A percentile compares a stretch with the other conserved stretches of the same genome.
phyloP scores from a whole-genome alignment of 1,284 basidiomycete species.

The Cutaneotrichosporon sp. region DNA sequence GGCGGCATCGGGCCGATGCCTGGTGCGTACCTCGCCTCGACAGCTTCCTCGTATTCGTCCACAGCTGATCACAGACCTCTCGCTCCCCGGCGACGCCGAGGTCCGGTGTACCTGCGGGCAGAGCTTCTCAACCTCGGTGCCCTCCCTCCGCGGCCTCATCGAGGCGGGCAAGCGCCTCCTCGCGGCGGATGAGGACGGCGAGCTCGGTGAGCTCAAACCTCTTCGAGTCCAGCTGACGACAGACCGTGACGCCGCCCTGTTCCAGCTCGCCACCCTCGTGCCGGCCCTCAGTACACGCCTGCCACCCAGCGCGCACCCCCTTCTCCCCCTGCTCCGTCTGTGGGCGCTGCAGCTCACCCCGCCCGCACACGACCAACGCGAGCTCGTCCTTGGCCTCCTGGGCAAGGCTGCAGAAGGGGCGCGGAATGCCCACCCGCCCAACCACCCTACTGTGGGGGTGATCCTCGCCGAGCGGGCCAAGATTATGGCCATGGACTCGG shows the following conservation, averaged over 20 bases:
- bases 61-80: slow-evolving; percentile 22
- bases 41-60: too few species aligned
- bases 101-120: slow-evolving; percentile 58
- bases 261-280: slow-evolving; percentile 64
- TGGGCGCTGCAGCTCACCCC: slow-evolving; percentile 51
- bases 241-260: slow-evolving; percentile 60
- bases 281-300: slow-evolving; percentile 67
- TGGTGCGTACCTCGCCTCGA: slow-evolving; percentile 20
- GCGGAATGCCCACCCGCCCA: slow-evolving; percentile 62
- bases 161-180: slow-evolving; percentile 69
- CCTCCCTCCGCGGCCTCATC: slow-evolving; percentile 60
- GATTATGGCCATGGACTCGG: slow-evolving; percentile 58
- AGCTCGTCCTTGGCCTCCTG: slow-evolving; percentile 60
- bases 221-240: slow-evolving; percentile 2
- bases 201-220: slow-evolving; percentile 52
- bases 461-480: slow-evolving; percentile 79
- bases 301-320: slow-evolving; percentile 67
- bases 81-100: slow-evolving; percentile 2
- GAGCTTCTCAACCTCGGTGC: slow-evolving; percentile 58
- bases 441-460: slow-evolving; percentile 77
- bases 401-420: slow-evolving; percentile 62
- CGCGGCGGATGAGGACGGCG: slow-evolving; percentile 65
- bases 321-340: slow-evolving; percentile 70
- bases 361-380: slow-evolving; percentile 25
- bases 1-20: slow-evolving; percentile 31